Evolutionary conservation across 495 filamentous ascomycete species (phyloP).

Genomic region (Penicilliopsis zonata): DNA sequence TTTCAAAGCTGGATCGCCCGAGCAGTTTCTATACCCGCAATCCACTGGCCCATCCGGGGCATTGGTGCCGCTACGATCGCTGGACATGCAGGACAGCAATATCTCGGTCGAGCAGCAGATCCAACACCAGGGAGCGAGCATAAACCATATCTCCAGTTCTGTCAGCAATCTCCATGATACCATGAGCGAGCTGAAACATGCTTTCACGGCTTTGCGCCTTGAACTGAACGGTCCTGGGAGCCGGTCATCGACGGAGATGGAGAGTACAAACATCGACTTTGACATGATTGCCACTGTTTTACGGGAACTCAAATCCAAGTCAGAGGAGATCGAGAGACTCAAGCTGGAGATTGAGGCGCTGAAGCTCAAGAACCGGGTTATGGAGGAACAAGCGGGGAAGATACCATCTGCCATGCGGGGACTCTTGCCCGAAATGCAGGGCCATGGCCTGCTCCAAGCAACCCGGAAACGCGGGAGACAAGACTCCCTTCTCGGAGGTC

Average conservation of each 20-base stretch:
- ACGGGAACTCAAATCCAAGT: slow-evolving; percentile 31
- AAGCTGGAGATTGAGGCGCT: slow-evolving; percentile 34
- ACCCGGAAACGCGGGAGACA: slow-evolving; percentile 24
- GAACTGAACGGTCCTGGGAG: slow-evolving; percentile 23
- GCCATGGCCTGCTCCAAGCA: slow-evolving; percentile 26
- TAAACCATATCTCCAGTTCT: slow-evolving; percentile 32
- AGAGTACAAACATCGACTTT: slow-evolving; percentile 12
- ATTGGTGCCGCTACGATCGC: slow-evolving; percentile 15
- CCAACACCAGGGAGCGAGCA: slow-evolving; percentile 28
- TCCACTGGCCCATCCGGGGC: slow-evolving; percentile 12
- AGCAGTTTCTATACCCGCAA: slow-evolving; percentile 15
- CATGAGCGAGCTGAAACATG: slow-evolving; percentile 32
- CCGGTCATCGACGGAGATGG: slow-evolving; percentile 9
- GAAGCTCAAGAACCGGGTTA: slow-evolving; percentile 27
- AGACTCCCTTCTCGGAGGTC: slow-evolving; percentile 17
- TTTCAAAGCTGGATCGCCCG: slow-evolving; percentile 25
- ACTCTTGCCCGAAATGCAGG: slow-evolving; percentile 20
- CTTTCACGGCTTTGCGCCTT: slow-evolving; percentile 31
- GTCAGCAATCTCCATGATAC: slow-evolving; percentile 34
- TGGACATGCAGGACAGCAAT: slow-evolving; percentile 9
- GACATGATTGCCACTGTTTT: slow-evolving; percentile 34
- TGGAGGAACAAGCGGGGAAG: slow-evolving; percentile 17
- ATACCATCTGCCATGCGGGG: slow-evolving; percentile 1
- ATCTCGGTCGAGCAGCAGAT: slow-evolving; percentile 26
- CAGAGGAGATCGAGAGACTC: slow-evolving; percentile 33